Evolutionary conservation across 306 rosid species (phyloP), one percentile per base, ranked within the genome.

Genomic region (Hippophae tibetana): DNA sequence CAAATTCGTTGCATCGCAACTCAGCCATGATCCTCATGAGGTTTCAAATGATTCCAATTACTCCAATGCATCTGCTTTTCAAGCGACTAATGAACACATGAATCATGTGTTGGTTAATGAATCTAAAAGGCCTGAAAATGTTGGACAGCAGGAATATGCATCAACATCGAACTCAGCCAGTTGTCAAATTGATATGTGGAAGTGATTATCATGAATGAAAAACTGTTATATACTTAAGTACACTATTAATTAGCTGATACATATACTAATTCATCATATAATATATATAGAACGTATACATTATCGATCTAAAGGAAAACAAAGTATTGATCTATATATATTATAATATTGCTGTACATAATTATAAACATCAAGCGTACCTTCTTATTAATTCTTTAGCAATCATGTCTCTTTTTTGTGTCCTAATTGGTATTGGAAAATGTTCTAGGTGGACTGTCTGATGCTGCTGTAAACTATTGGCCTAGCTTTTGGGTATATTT

Each of bases 1-100:
- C 68, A 86, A 89, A 61, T 82, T 78, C 63, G 97, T 89, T 58
- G 93, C 86, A 58, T 82, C 93, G 42, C 93, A 86, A 40, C 83
- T 84, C 44, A 82, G 84, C 65, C 84, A 78, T 5, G 76, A 74
- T 54, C 81, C 74, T 62, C 81, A 72, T 66, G 78, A 77, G 57
- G 69, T 56, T 64, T 69, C 82, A 61, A 75, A 80, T 72, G 83
- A 66, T 68, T 53, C 70, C 11, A 71, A 25, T 67, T 82, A 67
- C 72, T 78, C 82, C 14, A 66, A 66, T 44, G 76, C 74, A 48
- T 63, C 72, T 47, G 58, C 75, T 6, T 77, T 77, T 63, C 72
- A 80, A 47, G 72, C 72, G 75, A 76, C 75, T 61, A 72, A 55
- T 9, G 62, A 44, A 64, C 81, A 77, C 40, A 58, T 64, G 46